Evolutionary conservation across 1,284 basidiomycete species (phyloP).

Genomic region (Ceratobasidium theobromae): DNA sequence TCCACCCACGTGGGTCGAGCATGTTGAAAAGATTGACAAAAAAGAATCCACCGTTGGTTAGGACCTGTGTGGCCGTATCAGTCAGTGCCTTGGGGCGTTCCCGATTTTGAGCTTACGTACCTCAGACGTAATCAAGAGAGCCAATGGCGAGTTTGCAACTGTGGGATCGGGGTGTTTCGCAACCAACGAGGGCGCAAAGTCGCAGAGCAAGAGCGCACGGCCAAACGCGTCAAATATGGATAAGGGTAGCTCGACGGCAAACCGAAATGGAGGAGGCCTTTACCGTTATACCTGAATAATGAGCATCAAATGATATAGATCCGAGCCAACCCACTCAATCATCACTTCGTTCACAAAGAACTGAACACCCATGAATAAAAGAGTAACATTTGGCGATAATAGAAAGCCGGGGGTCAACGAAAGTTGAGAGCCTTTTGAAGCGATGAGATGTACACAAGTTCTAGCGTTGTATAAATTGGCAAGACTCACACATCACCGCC

Average conservation of each 20-base stretch:
- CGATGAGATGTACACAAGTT: not conserved
- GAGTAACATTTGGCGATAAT: slow-evolving; percentile 32
- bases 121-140: slow-evolving; percentile 35
- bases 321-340: slow-evolving; percentile 1
- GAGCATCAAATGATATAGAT: slow-evolving; percentile 5
- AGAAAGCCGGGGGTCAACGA: slow-evolving; percentile 34
- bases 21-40: slow-evolving; percentile 35
- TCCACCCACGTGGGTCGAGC: slow-evolving; percentile 35
- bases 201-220: slow-evolving; percentile 35
- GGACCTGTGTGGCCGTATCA: slow-evolving; percentile 18
- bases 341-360: slow-evolving; percentile 22
- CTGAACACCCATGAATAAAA: slow-evolving; percentile 31
- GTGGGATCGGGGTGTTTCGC: slow-evolving; percentile 24
- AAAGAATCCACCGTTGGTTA: slow-evolving; percentile 37
- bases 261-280: slow-evolving; percentile 23
- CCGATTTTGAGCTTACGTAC: slow-evolving; percentile 1
- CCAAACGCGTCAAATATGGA: slow-evolving; percentile 34
- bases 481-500: slow-evolving; percentile 34
- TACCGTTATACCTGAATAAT: not conserved
- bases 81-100: not conserved
- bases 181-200: slow-evolving; percentile 27
- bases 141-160: slow-evolving; percentile 30
- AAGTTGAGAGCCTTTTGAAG: slow-evolving; percentile 25
- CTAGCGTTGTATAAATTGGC: not conserved
- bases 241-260: slow-evolving; percentile 33